A percentile compares a stretch with the other conserved stretches of the same genome.
These are phyloP conservation scores for Ciborinia camelliae DNA, from an alignment of 2,329 filamentous ascomycete genomes.

Conservation along the genomic window DNA sequence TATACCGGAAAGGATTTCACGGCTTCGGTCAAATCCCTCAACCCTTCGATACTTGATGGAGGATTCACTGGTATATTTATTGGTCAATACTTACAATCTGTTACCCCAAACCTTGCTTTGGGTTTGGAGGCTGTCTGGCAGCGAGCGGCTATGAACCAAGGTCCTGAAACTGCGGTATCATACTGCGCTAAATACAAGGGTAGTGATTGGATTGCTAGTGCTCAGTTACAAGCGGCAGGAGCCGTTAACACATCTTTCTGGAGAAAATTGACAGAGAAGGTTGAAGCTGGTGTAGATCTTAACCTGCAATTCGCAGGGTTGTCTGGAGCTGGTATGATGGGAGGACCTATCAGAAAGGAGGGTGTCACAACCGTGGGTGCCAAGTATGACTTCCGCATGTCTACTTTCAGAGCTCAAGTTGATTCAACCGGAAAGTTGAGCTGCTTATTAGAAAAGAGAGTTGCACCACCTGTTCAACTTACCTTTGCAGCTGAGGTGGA, in stretches of 20 bases:
- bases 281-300: slow-evolving; percentile 93
- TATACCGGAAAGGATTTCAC: slow-evolving; percentile 93
- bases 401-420: slow-evolving; percentile 91
- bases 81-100: slow-evolving; percentile 88
- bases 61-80: slow-evolving; percentile 93
- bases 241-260: slow-evolving; percentile 90
- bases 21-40: slow-evolving; percentile 87
- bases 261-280: slow-evolving; percentile 87
- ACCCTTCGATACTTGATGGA: slow-evolving; percentile 90
- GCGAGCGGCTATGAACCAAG: slow-evolving; percentile 75
- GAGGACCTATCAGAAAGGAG: slow-evolving; percentile 73
- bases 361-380: slow-evolving; percentile 87
- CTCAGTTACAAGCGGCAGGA: slow-evolving; percentile 77
- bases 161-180: slow-evolving; percentile 85
- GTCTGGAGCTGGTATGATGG: slow-evolving; percentile 65
- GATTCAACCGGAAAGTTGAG: slow-evolving; percentile 93
- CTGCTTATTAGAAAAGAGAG: slow-evolving; percentile 91
- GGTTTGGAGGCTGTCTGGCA: slow-evolving; percentile 95
- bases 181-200: slow-evolving; percentile 92
- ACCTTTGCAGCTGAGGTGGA: slow-evolving; percentile 97
- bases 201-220: slow-evolving; percentile 87
- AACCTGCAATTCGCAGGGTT: slow-evolving; percentile 76
- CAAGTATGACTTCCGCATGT: slow-evolving; percentile 97
- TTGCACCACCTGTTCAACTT: slow-evolving; percentile 86
- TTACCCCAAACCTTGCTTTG: slow-evolving; percentile 82